Conservation (phyloP, 2,329 filamentous ascomycete species). For the Botrytis fragariae region DNA sequence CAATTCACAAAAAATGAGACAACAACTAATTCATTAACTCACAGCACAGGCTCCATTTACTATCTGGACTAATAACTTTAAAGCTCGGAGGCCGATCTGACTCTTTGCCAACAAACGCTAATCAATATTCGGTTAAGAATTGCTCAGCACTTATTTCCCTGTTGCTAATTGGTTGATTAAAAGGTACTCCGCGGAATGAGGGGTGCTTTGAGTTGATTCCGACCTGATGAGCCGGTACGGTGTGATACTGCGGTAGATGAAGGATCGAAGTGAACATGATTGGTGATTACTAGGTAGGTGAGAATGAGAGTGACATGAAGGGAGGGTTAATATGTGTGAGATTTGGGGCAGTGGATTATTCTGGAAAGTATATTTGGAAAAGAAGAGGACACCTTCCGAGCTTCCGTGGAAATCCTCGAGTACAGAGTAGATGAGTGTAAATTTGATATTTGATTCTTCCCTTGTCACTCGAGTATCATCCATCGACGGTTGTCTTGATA, state of each 20-base stretch:
- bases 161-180: not conserved
- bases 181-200: not conserved
- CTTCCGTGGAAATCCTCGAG: not conserved
- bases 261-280: not conserved
- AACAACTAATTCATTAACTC: not conserved
- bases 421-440: not conserved
- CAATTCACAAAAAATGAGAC: slow-evolving; percentile 7
- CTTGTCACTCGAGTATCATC: not conserved
- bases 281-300: not conserved
- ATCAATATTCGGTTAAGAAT: not conserved
- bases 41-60: not conserved
- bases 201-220: not conserved
- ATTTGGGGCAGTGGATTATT: not conserved
- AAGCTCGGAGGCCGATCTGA: slow-evolving; percentile 2
- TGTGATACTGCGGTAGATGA: not conserved
- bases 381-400: not conserved
- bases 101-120: not conserved
- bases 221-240: not conserved
- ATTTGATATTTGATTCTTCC: not conserved
- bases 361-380: not conserved
- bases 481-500: not conserved
- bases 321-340: not conserved
- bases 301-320: not conserved
- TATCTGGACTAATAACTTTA: slow-evolving; percentile 1
- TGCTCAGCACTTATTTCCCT: slow-evolving; percentile 6